Evolutionary conservation across 2,329 filamentous ascomycete genomes (phyloP), one percentile per base, ranked within the genome.

Genomic region (Penicillium sp.): DNA sequence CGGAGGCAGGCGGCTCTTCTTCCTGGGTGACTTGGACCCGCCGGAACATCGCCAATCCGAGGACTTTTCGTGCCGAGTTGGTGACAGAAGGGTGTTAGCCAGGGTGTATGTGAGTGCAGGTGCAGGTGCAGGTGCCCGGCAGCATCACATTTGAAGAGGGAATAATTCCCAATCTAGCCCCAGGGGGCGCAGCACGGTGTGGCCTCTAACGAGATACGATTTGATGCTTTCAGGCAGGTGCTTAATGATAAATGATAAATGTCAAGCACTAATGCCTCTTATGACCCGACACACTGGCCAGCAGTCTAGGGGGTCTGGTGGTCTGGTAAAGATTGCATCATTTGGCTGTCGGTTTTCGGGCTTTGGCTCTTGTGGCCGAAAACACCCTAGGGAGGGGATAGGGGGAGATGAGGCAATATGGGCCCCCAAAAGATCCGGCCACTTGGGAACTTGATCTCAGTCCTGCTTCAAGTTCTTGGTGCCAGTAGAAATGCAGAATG

Each of bases 1-100:
- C 13, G 24, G 29, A 46, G 39, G 41, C 34, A 52, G 27, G 53
- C 53, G 53, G 53, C 53, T 56, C 53, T 56, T 48, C 7, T 12
- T 51, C 39, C 52, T 17, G 36, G 36, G 52, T 29, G 39, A 30
- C 15, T 21, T 46, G 46, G 29, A 21, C 33, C 47, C 43, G 32
- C 34, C 46, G 41, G 47, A 51, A 45, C 52, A 36, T 47, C 20
- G 23, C 41, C 48, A 46, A 51, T 46, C 41, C 48, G 15, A 39
- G 18, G 29, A 8, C 15, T 7, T 34, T 49, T 20, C 33, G 30
- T 30, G 37, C 21, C 15, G 30, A 24, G 6, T 26, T 33, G 29
- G 46, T 27, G 9, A 33, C 40, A 27, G 26, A 40, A 40, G 21
- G 21, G 21, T 43, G 23, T 27, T 41, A 41, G 37, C 46, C 39